These are phyloP conservation scores for Nothophoma quercina DNA, from an alignment of 2,329 filamentous ascomycete genomes.

Conservation along the genomic window DNA sequence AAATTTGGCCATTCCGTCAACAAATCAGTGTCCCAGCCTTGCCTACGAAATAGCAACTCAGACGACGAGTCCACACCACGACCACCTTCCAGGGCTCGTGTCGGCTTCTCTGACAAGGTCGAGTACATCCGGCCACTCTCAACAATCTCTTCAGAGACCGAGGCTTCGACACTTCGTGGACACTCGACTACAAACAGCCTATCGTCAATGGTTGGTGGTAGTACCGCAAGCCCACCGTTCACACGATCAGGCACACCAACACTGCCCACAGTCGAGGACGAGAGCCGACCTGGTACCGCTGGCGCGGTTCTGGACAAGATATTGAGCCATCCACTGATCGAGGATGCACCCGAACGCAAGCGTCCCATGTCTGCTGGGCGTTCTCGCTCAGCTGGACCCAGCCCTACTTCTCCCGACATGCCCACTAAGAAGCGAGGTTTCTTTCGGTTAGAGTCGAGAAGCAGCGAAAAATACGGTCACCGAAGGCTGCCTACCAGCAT, in stretches of 20 bases:
- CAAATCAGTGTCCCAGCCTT: constrained; percentile 51
- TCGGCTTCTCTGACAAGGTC: constrained; percentile 84
- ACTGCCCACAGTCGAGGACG: constrained; percentile 53
- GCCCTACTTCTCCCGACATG: constrained; percentile 25
- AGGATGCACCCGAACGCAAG: constrained; percentile 38
- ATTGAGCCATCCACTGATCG: constrained; percentile 33
- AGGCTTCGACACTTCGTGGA: constrained; percentile 73
- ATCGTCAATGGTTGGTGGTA: constrained; percentile 74
- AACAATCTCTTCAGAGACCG: constrained; percentile 82
- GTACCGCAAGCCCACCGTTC: constrained; percentile 56
- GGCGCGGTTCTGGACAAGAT: constrained; percentile 69
- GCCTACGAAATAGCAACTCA: constrained; percentile 35
- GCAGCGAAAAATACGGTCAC: constrained; percentile 47
- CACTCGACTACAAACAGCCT: constrained; percentile 82
- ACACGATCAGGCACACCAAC: constrained; percentile 51
- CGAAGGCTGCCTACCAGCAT: constrained; percentile 38
- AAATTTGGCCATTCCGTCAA: constrained; percentile 46
- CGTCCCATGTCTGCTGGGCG: constrained; percentile 48
- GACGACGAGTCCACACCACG: constrained; percentile 41
- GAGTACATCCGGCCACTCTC: constrained; percentile 87
- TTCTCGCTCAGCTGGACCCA: constrained; percentile 24
- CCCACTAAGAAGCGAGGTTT: constrained; percentile 46
- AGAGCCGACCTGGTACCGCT: constrained; percentile 70
- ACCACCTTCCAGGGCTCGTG: constrained; percentile 66
- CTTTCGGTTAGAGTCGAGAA: constrained; percentile 60